These are phyloP conservation scores for Fusarium odoratissimum DNA, from an alignment of 2,329 filamentous ascomycete species.

Conservation along the genomic window DNA sequence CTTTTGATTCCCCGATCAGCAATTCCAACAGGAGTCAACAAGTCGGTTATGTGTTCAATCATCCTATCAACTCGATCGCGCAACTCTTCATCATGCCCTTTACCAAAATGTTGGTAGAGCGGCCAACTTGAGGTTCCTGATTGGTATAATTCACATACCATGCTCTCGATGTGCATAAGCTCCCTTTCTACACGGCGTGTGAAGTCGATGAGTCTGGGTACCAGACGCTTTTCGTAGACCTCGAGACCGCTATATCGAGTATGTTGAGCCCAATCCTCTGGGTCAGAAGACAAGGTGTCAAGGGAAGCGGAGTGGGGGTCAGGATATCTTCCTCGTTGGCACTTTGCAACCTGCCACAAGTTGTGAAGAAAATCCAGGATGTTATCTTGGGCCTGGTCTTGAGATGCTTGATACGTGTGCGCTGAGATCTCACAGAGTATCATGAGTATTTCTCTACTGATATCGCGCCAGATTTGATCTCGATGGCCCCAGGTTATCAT, in stretches of 20 bases:
- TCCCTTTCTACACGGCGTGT: slow-evolving; percentile 25
- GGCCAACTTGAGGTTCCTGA: slow-evolving; percentile 22
- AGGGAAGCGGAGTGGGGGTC: slow-evolving; percentile 10
- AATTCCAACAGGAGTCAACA: neutral
- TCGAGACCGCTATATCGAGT: neutral
- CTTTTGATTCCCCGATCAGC: neutral
- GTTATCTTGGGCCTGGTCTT: neutral
- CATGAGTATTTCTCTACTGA: slow-evolving; percentile 6
- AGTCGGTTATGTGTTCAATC: neutral
- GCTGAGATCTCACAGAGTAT: slow-evolving; percentile 24
- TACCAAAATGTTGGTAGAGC: slow-evolving; percentile 14
- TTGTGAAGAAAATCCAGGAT: neutral
- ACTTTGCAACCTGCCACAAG: neutral
- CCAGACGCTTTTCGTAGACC: slow-evolving; percentile 24
- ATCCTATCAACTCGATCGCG: neutral
- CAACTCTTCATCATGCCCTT: slow-evolving; percentile 16
- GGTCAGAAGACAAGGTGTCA: neutral
- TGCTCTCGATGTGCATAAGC: slow-evolving; percentile 31
- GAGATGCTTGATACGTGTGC: neutral
- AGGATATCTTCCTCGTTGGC: neutral
- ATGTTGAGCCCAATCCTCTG: slow-evolving; percentile 1
- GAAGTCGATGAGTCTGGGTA: slow-evolving; percentile 34
- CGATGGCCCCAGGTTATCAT: neutral
- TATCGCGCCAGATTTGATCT: neutral
- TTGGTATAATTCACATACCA: slow-evolving; percentile 42